Percentiles rank a stretch among this genome's conserved stretches.
These are phyloP conservation scores for Phalaenopsis aphrodite DNA, from an alignment of 106 monocot genomes.

Conservation along the genomic window DNA sequence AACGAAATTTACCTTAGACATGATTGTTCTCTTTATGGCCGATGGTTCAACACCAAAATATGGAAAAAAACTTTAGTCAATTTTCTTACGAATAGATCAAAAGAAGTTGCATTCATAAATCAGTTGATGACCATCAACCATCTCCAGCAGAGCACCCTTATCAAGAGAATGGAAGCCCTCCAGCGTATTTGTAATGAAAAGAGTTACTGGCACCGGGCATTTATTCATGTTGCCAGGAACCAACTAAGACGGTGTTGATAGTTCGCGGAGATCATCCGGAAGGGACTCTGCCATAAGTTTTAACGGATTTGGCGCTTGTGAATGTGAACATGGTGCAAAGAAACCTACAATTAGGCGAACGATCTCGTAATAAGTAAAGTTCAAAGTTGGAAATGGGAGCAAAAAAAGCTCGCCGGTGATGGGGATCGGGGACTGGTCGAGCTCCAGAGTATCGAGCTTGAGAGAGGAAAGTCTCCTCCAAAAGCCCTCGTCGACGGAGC, in stretches of 20 bases:
- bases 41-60: no score
- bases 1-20: no score
- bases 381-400: neutral
- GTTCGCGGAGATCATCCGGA: constrained; percentile 21
- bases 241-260: constrained; percentile 4
- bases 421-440: constrained; percentile 70
- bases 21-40: no score
- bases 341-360: constrained; percentile 36
- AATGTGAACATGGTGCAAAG: constrained; percentile 63
- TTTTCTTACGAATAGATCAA: no score
- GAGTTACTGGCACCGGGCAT: constrained; percentile 76
- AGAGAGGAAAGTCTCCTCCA: constrained; percentile 68
- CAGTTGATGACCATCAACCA: constrained; percentile 1
- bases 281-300: constrained; percentile 64
- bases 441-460: constrained; percentile 74
- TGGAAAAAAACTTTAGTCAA: no score
- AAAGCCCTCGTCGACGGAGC: constrained; percentile 74
- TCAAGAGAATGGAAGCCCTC: constrained; percentile 63
- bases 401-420: constrained; percentile 36
- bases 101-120: no score
- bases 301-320: constrained; percentile 42
- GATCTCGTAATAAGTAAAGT: neutral
- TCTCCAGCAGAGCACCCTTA: constrained; percentile 38
- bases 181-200: constrained; percentile 85
- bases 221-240: constrained; percentile 51